Conservation (phyloP, 2,329 filamentous ascomycete species). For the Aspergillus flavus region DNA sequence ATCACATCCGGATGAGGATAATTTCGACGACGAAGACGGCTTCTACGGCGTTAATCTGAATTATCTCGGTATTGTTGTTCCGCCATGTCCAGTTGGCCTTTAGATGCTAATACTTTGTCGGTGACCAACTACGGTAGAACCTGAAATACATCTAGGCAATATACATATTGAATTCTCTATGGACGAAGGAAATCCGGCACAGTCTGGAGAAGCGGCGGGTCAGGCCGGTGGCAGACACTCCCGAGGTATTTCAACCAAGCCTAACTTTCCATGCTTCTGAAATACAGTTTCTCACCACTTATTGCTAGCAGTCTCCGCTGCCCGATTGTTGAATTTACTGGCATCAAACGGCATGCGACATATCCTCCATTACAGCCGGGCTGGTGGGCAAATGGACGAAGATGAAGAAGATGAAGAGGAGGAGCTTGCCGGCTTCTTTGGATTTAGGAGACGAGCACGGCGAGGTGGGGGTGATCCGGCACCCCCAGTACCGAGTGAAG, state of each 20-base stretch:
- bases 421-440: slow-evolving; percentile 30
- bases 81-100: not conserved
- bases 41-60: not conserved
- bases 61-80: slow-evolving; percentile 19
- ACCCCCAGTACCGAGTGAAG: slow-evolving; percentile 80
- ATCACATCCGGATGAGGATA: slow-evolving; percentile 40
- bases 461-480: slow-evolving; percentile 57
- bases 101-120: not conserved
- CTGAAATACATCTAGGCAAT: slow-evolving; percentile 25
- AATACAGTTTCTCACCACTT: not conserved
- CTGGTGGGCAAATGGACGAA: slow-evolving; percentile 24
- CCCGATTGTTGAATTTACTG: slow-evolving; percentile 58
- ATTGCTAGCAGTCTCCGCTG: slow-evolving; percentile 32
- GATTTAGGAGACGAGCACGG: slow-evolving; percentile 52
- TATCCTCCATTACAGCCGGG: slow-evolving; percentile 47
- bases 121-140: slow-evolving; percentile 12
- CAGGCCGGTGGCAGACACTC: slow-evolving; percentile 16
- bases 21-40: slow-evolving; percentile 36
- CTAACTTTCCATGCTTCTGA: not conserved
- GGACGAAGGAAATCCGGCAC: slow-evolving; percentile 25
- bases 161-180: slow-evolving; percentile 34
- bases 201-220: slow-evolving; percentile 15
- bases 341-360: slow-evolving; percentile 56
- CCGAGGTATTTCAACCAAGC: slow-evolving; percentile 25
- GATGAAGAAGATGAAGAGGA: slow-evolving; percentile 39